Base-by-base conservation (phyloP, 352 stramenopile species). In the Globisporangium barbulae region DNA sequence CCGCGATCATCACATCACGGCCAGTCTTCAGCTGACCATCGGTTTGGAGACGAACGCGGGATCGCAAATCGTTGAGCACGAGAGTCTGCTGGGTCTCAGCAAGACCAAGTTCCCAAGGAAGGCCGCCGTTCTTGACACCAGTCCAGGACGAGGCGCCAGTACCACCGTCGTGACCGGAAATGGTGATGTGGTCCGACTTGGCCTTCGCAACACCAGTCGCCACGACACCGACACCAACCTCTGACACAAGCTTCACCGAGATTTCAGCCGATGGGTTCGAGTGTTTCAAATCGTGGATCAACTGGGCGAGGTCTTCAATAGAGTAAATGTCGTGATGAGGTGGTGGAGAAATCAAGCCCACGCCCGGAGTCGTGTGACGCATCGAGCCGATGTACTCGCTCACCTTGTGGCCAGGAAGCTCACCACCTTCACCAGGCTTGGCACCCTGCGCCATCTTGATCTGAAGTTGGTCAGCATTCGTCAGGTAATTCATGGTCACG, bases 251-350 rank as follows among this genome's bases (percentile, higher is more conserved):
- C 76, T 99, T 99, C 7, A 98, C 94, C 30, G 84, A 97, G 3
- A 99, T 91, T 76, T 98, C 91, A 52, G 82, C 85, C 15, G 80
- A 88, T 10, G 95, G 94, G 65, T 99, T 98, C 33, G 93, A 95
- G 75, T 98, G 97, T 78, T 98, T 99, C 10, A 99, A 78, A 79
- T 99, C 96, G 79, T 99, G 93, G 69, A 99, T 98, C 37, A 99
- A 83, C 76, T 99, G 96, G 5, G 96, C 96, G 49, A 99, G 73
- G 85, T 99, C 96, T 78, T 99, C 96, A 66, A 99, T 98, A 10
- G 94, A 98, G 76, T 99, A 99, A 79, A 99, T 98, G 72, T 99
- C 96, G 77, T 99, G 96, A 67, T 99, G 96, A 17, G 96, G 96
- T 42, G 96, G 96, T 53, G 96, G 96, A 3, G 94, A 98, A 71